These are phyloP conservation scores for Ophiostoma sp. DNA, from an alignment of 2,329 filamentous ascomycete species.

Conservation along the genomic window DNA sequence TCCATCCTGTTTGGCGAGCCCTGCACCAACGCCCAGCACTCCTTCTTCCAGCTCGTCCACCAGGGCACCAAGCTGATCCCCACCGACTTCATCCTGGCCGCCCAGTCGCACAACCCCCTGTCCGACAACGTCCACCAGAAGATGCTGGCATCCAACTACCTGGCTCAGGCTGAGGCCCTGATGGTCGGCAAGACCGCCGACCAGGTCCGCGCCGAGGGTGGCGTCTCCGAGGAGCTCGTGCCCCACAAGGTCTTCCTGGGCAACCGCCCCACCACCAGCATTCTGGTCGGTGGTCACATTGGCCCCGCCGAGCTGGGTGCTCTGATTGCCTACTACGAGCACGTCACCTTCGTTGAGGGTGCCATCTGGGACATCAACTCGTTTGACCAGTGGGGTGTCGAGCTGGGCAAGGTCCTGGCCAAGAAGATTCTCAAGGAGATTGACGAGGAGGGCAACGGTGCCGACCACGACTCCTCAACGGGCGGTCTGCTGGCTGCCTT, in stretches of 20 bases:
- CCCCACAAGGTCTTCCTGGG: slow-evolving; percentile 99
- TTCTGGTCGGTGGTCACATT: slow-evolving; percentile 85
- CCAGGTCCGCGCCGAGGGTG: slow-evolving; percentile 73
- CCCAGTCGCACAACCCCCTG: slow-evolving; percentile 94
- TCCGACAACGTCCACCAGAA: slow-evolving; percentile 92
- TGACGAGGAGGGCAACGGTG: slow-evolving; percentile 70
- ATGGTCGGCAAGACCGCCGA: slow-evolving; percentile 89
- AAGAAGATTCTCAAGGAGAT: slow-evolving; percentile 90
- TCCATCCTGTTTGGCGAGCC: slow-evolving; percentile 97
- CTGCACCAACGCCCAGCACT: slow-evolving; percentile 98
- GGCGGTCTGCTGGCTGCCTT: slow-evolving; percentile 88
- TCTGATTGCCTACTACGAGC: slow-evolving; percentile 98
- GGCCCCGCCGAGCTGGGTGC: slow-evolving; percentile 92
- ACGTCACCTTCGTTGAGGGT: slow-evolving; percentile 96
- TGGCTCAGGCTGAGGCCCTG: slow-evolving; percentile 82
- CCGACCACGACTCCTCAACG: slow-evolving; percentile 82
- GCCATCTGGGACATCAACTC: slow-evolving; percentile 99
- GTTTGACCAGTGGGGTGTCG: slow-evolving; percentile 99
- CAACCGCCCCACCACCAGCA: slow-evolving; percentile 94
- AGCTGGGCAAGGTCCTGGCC: slow-evolving; percentile 92
- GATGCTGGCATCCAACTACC: slow-evolving; percentile 91
- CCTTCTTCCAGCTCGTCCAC: slow-evolving; percentile 99
- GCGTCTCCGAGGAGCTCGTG: slow-evolving; percentile 68
- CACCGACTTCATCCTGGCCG: slow-evolving; percentile 95
- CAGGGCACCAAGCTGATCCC: slow-evolving; percentile 99